Evolutionary conservation across 2,329 filamentous ascomycete species (phyloP).

Genomic region (Cercospora zeina): DNA sequence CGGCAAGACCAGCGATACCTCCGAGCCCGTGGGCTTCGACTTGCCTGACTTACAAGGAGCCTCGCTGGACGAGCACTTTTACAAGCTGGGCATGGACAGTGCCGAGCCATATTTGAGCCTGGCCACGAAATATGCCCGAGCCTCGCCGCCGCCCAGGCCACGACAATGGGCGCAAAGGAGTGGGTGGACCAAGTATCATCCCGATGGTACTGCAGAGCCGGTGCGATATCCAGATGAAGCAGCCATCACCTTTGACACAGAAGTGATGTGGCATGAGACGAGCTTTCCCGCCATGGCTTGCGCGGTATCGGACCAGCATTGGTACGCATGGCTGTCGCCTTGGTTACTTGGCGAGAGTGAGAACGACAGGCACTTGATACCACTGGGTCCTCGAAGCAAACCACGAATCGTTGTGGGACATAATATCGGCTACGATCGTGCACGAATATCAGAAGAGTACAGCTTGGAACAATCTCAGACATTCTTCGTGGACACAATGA

Average conservation of each 20-base stretch:
- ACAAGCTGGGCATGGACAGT: slow-evolving; percentile 80
- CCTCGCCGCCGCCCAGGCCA: slow-evolving; percentile 59
- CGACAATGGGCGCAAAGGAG: slow-evolving; percentile 75
- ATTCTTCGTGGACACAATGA: slow-evolving; percentile 96
- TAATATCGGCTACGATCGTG: slow-evolving; percentile 93
- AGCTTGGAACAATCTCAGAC: slow-evolving; percentile 77
- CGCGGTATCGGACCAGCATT: slow-evolving; percentile 81
- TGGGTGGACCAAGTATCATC: slow-evolving; percentile 92
- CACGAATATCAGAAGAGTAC: slow-evolving; percentile 87
- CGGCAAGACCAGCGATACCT: slow-evolving; percentile 82
- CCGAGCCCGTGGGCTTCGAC: slow-evolving; percentile 76
- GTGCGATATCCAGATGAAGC: slow-evolving; percentile 76
- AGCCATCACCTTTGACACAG: slow-evolving; percentile 90
- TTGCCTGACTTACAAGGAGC: slow-evolving; percentile 75
- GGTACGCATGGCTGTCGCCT: slow-evolving; percentile 97
- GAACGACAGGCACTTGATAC: slow-evolving; percentile 76
- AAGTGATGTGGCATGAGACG: slow-evolving; percentile 93
- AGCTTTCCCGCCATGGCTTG: slow-evolving; percentile 96
- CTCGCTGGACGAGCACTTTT: slow-evolving; percentile 90
- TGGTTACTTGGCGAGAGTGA: slow-evolving; percentile 86
- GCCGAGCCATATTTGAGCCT: slow-evolving; percentile 78
- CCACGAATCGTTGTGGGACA: slow-evolving; percentile 85
- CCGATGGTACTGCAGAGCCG: slow-evolving; percentile 69
- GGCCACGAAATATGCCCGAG: slow-evolving; percentile 71
- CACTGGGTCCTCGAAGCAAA: slow-evolving; percentile 73